Base-by-base conservation (phyloP, 257 asterid species). In the Paulownia fortunei region DNA sequence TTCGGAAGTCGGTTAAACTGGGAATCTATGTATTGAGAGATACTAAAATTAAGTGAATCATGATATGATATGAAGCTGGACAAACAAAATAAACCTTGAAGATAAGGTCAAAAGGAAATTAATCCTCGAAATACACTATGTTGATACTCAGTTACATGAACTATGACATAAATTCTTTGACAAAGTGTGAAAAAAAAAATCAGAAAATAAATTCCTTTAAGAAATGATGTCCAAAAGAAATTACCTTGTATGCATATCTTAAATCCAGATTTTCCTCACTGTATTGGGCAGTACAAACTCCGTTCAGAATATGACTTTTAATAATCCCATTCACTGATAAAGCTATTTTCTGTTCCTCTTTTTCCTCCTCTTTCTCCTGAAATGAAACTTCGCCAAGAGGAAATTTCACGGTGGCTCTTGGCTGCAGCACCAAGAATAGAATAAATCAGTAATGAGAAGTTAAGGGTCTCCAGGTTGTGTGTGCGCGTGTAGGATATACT, bases 381-480 rank as follows among this genome's bases (percentile, higher is more conserved):
- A 95, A 65, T 49, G 96, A 86, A 85, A 95, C 78, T 88, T 95
- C 98, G 27, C 99, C 99, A 27, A 78, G 76, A 62, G 99, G 97
- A 77, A 90, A 95, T 84, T 83, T 91, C 18, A 93, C 69, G 66
- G 94, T 87, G 76, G 98, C 94, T 80, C 76, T 91, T 19, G 98
- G 98, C 98, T 94, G 94, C 83, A 85, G 76, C 34, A 82, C 4
- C 58, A 54, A 77, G 56, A 52, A 47, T 15, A 34, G 71, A 69
- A 63, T 24, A 70, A 41, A 41, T 2, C 47, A 41, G 47, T 41
- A 7, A 41, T 9, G 8, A 41, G 11, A 41, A 41, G 10, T 41
- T 41, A 2, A 41, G 47, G 47, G 63, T 16, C 8, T 32, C 3
- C 37, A 4, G 10, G 7, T 9, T 51, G 13, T 32, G 47, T 7